Base-by-base conservation (phyloP, 768 basidiomycete species). In the Amanita polypyramis region DNA sequence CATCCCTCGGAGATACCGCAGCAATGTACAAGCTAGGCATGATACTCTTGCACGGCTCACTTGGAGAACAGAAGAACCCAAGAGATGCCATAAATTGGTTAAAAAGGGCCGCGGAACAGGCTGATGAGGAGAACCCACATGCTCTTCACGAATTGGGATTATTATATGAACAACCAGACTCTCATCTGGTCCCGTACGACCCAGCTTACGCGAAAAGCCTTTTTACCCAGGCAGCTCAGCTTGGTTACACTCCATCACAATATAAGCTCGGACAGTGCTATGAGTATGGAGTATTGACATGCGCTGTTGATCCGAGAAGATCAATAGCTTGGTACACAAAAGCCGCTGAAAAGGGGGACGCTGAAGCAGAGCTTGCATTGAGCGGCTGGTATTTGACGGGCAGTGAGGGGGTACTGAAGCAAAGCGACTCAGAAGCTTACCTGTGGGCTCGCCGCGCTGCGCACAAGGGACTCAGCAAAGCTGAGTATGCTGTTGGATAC, bases 1-100 rank as follows among this genome's bases (percentile, higher is more conserved):
- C 93, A 7, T 92, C 92, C 1, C 70, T 98, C 30, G 94, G 94
- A 15, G 96, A 98, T 62, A 97, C 95, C 0, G 82, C 95, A 21
- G 96, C 93, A 2, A 99, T 98, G 96, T 98, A 96, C 71, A 98
- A 98, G 64, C 80, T 99, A n/a, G 93, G 93, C n/a, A 94, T 96
- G 85, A 87, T 97, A 53, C 74, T 96, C 25, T 73, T 98, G 17
- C 78, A 88, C 30, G 95, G 94, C 9, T 66, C 80, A 12, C 73
- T 97, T 4, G 85, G 81, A 20, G 90, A 94, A 62, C 78, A 74
- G 48, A 81, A 77, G 53, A 96, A 96, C 60, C 81, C 81, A 1
- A 79, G 93, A 27, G 96, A 99, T 61, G 94, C 93, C 5, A 79
- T 95, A 54, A 84, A 81, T 50, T 99, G 96, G 96, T 72, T 99